These are phyloP conservation scores for Picea sitchensis DNA, from an alignment of 75 land plant species.

Conservation along the genomic window DNA sequence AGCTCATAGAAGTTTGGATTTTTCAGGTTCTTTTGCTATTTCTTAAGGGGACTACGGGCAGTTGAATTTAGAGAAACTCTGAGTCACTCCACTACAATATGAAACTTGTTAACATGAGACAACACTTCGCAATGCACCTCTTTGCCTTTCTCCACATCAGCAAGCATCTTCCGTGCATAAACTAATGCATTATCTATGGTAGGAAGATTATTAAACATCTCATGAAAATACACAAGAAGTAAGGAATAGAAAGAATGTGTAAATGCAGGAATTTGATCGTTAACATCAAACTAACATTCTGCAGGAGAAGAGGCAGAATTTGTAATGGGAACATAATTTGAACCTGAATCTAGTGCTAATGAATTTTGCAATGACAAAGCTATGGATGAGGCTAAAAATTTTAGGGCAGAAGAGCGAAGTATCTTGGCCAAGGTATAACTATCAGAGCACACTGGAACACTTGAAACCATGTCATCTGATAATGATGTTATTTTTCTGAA, in stretches of 20 bases:
- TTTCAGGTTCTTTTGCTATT: constrained; percentile 3
- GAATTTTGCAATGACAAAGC: no score
- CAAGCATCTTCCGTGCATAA: constrained; percentile 59
- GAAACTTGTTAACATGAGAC: constrained; percentile 47
- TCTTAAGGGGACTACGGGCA: constrained; percentile 29
- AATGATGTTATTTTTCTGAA: no score
- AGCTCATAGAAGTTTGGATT: constrained; percentile 53
- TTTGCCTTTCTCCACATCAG: constrained; percentile 51
- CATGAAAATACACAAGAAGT: constrained; percentile 57
- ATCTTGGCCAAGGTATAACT: no score
- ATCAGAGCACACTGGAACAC: no score
- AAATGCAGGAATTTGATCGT: constrained; percentile 56
- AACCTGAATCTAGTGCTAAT: constrained; percentile 3
- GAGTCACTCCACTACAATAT: constrained; percentile 77
- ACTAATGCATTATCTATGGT: constrained; percentile 53
- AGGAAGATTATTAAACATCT: constrained; percentile 55
- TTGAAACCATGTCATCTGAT: no score
- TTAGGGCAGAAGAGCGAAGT: no score
- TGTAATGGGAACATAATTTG: not conserved
- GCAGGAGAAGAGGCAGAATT: constrained; percentile 6
- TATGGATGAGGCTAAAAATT: no score
- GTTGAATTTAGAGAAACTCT: constrained; percentile 54
- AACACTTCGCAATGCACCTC: constrained; percentile 45
- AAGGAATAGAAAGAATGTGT: constrained; percentile 61
- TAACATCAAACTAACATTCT: not conserved